Conservation (phyloP, 179 eudicot genomes). For the Heliamphora pulchella region DNA sequence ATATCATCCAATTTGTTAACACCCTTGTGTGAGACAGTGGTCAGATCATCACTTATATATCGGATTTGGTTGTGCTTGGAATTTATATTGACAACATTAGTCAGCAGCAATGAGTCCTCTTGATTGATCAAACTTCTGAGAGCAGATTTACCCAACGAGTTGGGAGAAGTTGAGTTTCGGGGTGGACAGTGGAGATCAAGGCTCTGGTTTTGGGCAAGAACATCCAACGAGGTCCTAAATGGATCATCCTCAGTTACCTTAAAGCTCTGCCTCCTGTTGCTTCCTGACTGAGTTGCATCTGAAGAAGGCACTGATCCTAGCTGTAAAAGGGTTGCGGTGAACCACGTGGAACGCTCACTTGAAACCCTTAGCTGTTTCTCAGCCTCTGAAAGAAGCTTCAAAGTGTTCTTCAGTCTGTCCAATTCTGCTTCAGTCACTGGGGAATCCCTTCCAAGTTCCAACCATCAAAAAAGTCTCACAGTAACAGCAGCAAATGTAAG, state of each 20-base stretch:
- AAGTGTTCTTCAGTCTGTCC: constrained; percentile 76
- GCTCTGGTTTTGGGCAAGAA: constrained; percentile 30
- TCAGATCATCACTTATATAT: constrained; percentile 33
- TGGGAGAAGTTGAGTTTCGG: constrained; percentile 33
- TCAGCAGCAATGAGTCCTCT: constrained; percentile 25
- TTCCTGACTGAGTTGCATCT: constrained; percentile 71
- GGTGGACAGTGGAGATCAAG: too few relatives aligned
- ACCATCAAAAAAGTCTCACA: constrained; percentile 4
- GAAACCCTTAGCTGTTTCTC: constrained; percentile 92
- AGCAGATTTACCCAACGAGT: constrained; percentile 30
- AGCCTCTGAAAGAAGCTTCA: constrained; percentile 93
- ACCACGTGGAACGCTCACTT: constrained; percentile 95
- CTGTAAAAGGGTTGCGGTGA: constrained; percentile 92
- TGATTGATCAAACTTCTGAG: constrained; percentile 26
- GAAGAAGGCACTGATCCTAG: constrained; percentile 80
- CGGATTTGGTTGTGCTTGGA: constrained; percentile 41
- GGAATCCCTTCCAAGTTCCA: constrained; percentile 13
- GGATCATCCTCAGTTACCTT: constrained; percentile 74
- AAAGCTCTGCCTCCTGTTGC: constrained; percentile 78
- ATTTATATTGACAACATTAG: constrained; percentile 28
- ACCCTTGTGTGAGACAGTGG: constrained; percentile 30
- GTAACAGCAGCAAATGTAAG: background rate
- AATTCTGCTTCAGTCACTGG: constrained; percentile 80
- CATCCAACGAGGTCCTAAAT: constrained; percentile 51
- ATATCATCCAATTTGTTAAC: constrained; percentile 49